These are phyloP conservation scores for Trametes meyenii DNA, from an alignment of 768 basidiomycete genomes.

Conservation along the genomic window DNA sequence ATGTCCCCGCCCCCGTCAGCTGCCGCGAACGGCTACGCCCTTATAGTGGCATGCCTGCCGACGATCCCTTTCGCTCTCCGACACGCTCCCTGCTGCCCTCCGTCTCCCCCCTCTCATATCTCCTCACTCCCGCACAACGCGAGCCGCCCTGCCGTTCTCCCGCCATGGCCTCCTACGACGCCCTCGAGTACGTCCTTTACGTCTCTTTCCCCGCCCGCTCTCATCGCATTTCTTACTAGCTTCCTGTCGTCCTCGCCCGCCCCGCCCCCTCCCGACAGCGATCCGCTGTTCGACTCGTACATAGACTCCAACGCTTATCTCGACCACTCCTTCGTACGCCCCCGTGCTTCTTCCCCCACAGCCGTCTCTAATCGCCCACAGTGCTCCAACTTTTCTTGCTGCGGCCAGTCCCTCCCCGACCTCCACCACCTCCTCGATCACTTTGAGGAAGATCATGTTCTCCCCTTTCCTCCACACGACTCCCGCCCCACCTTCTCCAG, in stretches of 20 bases:
- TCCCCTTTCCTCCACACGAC: constrained; percentile 35
- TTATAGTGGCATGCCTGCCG: too few species aligned
- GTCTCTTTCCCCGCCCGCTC: neutral
- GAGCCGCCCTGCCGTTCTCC: neutral
- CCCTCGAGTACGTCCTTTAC: neutral
- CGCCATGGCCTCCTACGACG: constrained; percentile 2
- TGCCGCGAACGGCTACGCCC: too few species aligned
- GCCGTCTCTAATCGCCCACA: constrained; percentile 8
- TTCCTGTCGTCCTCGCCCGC: neutral
- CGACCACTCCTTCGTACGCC: constrained; percentile 19
- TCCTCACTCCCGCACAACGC: neutral
- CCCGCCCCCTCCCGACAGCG: neutral
- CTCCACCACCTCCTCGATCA: constrained; percentile 56
- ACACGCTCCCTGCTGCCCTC: too few species aligned
- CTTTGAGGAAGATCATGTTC: constrained; percentile 48
- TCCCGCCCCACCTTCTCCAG: constrained; percentile 39
- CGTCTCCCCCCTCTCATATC: neutral
- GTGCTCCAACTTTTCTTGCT: constrained; percentile 53
- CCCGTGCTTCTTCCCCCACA: neutral
- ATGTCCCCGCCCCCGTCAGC: too few species aligned
- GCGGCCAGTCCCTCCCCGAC: constrained; percentile 47
- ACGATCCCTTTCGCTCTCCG: too few species aligned
- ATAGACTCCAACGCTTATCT: constrained; percentile 9
- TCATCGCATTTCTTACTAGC: neutral
- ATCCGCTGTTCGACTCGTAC: constrained; percentile 19